Evolutionary conservation across 495 filamentous ascomycete genomes (phyloP).

Genomic region (Rostrohypoxylon terebratum): DNA sequence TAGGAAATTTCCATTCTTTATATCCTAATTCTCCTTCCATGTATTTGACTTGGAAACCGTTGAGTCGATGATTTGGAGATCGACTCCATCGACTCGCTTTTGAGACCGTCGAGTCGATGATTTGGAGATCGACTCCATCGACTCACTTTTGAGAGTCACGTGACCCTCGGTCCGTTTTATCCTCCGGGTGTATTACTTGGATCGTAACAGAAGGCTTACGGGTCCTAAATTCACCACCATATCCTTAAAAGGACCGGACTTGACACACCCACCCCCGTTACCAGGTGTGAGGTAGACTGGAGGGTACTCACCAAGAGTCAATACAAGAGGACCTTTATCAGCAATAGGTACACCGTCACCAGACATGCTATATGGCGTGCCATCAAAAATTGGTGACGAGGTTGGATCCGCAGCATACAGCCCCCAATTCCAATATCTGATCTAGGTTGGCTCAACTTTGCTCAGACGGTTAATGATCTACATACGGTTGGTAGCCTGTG

Average conservation of each 20-base stretch:
- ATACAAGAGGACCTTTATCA: slow-evolving; percentile 45
- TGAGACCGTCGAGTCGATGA: too few relatives aligned
- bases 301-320: slow-evolving; percentile 45
- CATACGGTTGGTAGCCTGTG: slow-evolving; percentile 63
- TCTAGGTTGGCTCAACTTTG: slow-evolving; percentile 4
- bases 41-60: too few relatives aligned
- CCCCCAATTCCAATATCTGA: slow-evolving; percentile 74
- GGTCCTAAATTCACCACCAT: slow-evolving; percentile 67
- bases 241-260: slow-evolving; percentile 68
- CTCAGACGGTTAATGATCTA: background rate
- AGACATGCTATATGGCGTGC: slow-evolving; percentile 68
- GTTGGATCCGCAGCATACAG: slow-evolving; percentile 61
- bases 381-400: slow-evolving; percentile 73
- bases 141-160: too few relatives aligned
- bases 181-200: too few relatives aligned
- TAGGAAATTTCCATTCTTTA: too few relatives aligned
- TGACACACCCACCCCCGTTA: slow-evolving; percentile 74
- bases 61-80: too few relatives aligned
- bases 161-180: too few relatives aligned
- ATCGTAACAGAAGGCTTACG: slow-evolving; percentile 53
- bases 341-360: slow-evolving; percentile 68
- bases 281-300: slow-evolving; percentile 58
- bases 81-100: too few relatives aligned
- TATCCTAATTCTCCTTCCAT: too few relatives aligned
- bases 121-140: too few relatives aligned